Conservation (phyloP, 2,329 filamentous ascomycete species). For the Trichoderma citrinoviride region DNA sequence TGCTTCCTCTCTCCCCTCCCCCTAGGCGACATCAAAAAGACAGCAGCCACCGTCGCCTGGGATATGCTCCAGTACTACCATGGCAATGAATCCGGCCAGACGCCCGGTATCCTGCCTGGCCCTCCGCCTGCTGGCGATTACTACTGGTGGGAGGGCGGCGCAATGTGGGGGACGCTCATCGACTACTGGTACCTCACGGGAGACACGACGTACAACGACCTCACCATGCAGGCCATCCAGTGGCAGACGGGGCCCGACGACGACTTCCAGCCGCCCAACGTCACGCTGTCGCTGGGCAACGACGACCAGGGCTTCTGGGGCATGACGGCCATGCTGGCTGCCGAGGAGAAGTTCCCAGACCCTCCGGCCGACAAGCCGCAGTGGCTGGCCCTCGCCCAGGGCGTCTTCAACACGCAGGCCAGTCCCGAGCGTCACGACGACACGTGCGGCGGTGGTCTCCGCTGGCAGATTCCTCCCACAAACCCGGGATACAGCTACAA, state of each 20-base stretch:
- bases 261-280: constrained; percentile 57
- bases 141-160: constrained; percentile 67
- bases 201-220: constrained; percentile 56
- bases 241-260: constrained; percentile 52
- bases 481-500: constrained; percentile 78
- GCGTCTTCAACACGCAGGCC: constrained; percentile 60
- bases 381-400: constrained; percentile 58
- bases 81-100: constrained; percentile 44
- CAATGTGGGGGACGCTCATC: constrained; percentile 60
- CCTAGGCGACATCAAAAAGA: constrained; percentile 40
- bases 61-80: constrained; percentile 48
- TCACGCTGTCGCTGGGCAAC: constrained; percentile 54
- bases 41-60: constrained; percentile 41
- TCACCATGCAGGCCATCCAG: constrained; percentile 50
- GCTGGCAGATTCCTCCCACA: constrained; percentile 74
- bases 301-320: constrained; percentile 68
- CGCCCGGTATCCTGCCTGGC: constrained; percentile 48
- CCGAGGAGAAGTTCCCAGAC: constrained; percentile 57
- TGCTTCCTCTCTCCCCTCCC: not conserved
- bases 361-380: constrained; percentile 48
- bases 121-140: constrained; percentile 48
- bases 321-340: constrained; percentile 60
- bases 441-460: constrained; percentile 58
- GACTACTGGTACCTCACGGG: constrained; percentile 65
- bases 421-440: constrained; percentile 56